These are phyloP conservation scores for Ustilago curta DNA, from an alignment of 1,284 basidiomycete species.

Conservation along the genomic window DNA sequence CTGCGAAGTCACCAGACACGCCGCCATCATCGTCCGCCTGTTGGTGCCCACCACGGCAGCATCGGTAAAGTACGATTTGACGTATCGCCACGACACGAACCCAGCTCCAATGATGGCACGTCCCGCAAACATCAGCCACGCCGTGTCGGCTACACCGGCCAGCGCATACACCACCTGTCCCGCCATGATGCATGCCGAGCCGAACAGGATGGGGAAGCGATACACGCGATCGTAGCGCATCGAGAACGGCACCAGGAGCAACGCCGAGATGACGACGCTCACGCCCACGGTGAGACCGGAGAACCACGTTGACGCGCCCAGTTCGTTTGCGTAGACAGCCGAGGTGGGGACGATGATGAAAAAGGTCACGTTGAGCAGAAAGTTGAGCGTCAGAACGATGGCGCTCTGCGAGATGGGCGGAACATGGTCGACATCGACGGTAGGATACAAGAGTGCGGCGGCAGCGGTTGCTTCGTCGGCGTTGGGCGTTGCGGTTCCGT, in stretches of 20 bases:
- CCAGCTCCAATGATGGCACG: constrained; percentile 43
- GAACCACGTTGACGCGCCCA: constrained; percentile 54
- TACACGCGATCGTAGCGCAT: constrained; percentile 32
- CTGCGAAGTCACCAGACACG: constrained; percentile 51
- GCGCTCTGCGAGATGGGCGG: constrained; percentile 36
- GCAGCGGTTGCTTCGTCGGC: background rate
- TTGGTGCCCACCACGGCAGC: constrained; percentile 36
- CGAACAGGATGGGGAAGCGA: constrained; percentile 41
- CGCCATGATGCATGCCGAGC: constrained; percentile 38
- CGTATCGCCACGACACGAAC: constrained; percentile 49
- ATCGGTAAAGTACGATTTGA: constrained; percentile 53
- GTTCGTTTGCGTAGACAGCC: constrained; percentile 37
- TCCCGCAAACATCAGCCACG: constrained; percentile 49
- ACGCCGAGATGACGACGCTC: constrained; percentile 32
- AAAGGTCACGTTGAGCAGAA: constrained; percentile 53
- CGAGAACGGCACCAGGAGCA: constrained; percentile 49
- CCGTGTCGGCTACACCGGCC: constrained; percentile 39
- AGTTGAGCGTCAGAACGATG: constrained; percentile 45
- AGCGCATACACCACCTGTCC: constrained; percentile 48
- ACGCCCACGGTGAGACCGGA: constrained; percentile 52
- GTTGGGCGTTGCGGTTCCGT: background rate
- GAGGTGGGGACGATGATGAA: constrained; percentile 58
- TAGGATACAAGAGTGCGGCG: background rate
- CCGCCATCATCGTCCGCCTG: constrained; percentile 49
- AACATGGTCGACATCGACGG: constrained; percentile 26